Evolutionary conservation across 306 rosid species (phyloP), one percentile per base, ranked within the genome.

Genomic region (Echinosophora koreensis): DNA sequence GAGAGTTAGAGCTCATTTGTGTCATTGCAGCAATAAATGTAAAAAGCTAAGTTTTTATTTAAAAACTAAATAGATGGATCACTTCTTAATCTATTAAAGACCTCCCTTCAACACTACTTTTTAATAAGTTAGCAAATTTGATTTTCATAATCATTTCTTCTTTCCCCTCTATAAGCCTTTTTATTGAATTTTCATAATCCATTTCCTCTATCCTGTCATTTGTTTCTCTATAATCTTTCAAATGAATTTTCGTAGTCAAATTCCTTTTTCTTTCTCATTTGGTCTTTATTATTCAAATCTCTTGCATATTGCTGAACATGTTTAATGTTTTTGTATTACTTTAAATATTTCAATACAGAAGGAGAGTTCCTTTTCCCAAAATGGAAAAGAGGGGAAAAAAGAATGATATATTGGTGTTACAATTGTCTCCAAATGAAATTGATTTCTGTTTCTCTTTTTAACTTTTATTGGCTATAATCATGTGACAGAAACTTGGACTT

Each of bases 401-500:
- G 17, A 7, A 34, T 4, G 8, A 42, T 11, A 42, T 46, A 5
- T 66, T 17, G 16, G 46, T 42, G 2, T 41, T 14, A 34, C 34
- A 39, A 41, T 66, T 38, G 12, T 12, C 69, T 44, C 5, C 2
- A 15, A 8, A 9, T 15, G 37, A 66, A 13, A 0, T 66, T 22
- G 15, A 44, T 44, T 46, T 46, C 27, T 28, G 13, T 22, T 67
- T 46, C 7, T 13, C 30, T 4, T 30, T 27, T 13, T 42, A 10
- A 17, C 11, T 28, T 15, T 47, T 5, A 15, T 63, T n/a, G 4
- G 27, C 42, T 12, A 47, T 27, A 46, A 46, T 46, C 12, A 14
- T 28, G 46, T 32, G 30, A 28, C 42, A 30, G 28, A 69, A 69
- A 16, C 22, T 69, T 28, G 59, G 30, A 49, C 59, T 69, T 46